These are phyloP conservation scores for Epichloe baconii DNA, from an alignment of 2,329 filamentous ascomycete genomes.

Conservation along the genomic window DNA sequence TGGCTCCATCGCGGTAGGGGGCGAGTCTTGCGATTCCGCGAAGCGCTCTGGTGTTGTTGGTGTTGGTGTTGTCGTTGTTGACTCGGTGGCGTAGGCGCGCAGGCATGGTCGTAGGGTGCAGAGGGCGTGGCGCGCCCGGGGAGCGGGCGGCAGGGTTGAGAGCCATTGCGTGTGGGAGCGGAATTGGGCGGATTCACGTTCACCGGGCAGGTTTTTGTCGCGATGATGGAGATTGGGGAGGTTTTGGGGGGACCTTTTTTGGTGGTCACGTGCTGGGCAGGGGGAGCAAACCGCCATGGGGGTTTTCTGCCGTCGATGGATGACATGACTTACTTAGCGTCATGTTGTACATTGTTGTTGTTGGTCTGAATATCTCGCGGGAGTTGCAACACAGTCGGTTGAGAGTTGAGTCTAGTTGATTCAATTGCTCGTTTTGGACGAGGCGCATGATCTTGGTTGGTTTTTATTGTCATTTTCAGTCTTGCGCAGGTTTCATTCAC, in stretches of 20 bases:
- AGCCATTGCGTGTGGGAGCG: constrained; percentile 14
- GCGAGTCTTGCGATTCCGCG: constrained; percentile 5
- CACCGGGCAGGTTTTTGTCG: neutral
- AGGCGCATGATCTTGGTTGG: too few species aligned
- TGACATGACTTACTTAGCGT: too few species aligned
- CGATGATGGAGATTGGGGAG: neutral
- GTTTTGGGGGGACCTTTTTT: neutral
- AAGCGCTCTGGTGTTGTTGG: constrained; percentile 13
- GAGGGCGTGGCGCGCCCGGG: constrained; percentile 12
- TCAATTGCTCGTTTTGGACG: too few species aligned
- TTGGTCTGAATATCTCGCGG: too few species aligned
- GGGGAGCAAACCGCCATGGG: neutral
- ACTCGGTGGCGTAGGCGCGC: constrained; percentile 18
- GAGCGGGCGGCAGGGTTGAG: constrained; percentile 22
- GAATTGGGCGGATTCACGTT: neutral
- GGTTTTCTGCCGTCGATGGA: too few species aligned
- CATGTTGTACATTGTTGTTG: too few species aligned
- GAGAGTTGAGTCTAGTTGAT: too few species aligned
- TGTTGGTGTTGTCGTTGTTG: constrained; percentile 10
- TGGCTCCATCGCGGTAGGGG: constrained; percentile 51
- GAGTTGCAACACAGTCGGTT: too few species aligned
- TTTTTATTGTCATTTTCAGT: too few species aligned
- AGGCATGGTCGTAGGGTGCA: constrained; percentile 13
- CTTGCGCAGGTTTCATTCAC: too few species aligned
- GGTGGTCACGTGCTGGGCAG: neutral